These are phyloP conservation scores for Strobilomyces echinocephalus DNA, from an alignment of 768 basidiomycete genomes.

Conservation along the genomic window DNA sequence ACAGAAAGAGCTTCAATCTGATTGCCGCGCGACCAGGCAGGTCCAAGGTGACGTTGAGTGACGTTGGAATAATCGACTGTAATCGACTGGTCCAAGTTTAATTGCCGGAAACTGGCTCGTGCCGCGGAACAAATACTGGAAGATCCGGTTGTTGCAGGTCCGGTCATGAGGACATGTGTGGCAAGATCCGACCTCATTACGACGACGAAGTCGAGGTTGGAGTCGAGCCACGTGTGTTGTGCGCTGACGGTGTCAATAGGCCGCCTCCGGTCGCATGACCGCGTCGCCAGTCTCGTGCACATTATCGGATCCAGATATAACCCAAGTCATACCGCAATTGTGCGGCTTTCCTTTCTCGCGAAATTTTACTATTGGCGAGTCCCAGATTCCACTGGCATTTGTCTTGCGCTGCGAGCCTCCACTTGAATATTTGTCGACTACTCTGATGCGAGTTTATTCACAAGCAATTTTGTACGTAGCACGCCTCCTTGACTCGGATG, in stretches of 20 bases:
- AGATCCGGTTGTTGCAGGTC: constrained; percentile 9
- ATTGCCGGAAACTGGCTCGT: constrained; percentile 12
- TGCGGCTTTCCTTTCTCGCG: neutral
- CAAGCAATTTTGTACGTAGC: neutral
- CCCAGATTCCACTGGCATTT: neutral
- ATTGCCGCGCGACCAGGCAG: neutral
- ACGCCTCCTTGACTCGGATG: no score
- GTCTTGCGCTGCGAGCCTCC: neutral
- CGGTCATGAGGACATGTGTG: neutral
- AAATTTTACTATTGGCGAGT: neutral
- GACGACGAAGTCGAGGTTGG: neutral
- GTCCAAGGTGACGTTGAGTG: neutral
- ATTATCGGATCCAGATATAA: neutral
- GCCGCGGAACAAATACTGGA: constrained; percentile 11
- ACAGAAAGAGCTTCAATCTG: neutral
- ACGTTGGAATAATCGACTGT: neutral
- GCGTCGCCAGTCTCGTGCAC: neutral
- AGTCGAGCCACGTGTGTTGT: constrained; percentile 1
- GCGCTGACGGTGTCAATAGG: neutral
- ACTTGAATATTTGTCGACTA: neutral
- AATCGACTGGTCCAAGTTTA: neutral
- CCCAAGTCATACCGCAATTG: neutral
- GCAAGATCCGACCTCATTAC: constrained; percentile 11
- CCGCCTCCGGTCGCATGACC: neutral
- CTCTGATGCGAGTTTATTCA: neutral